A percentile compares a stretch with the other conserved stretches of the same genome.
These are phyloP conservation scores for Trametes punicea DNA, from an alignment of 768 basidiomycete species.

Conservation along the genomic window DNA sequence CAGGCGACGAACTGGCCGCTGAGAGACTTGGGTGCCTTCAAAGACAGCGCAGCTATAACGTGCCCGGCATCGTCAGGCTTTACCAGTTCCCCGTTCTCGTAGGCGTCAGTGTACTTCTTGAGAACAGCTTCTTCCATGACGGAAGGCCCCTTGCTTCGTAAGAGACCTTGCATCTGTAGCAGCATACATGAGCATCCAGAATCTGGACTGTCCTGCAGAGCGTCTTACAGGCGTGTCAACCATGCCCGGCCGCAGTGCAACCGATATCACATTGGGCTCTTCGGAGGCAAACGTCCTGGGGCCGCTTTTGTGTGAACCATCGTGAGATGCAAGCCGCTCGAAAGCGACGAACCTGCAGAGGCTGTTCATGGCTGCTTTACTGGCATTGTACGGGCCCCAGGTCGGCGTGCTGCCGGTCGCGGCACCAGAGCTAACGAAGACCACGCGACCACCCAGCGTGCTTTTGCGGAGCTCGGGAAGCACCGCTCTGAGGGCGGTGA, in stretches of 20 bases:
- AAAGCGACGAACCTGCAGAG: slow-evolving; percentile 56
- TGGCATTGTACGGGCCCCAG: slow-evolving; percentile 82
- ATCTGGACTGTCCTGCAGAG: not conserved
- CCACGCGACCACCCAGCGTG: slow-evolving; percentile 55
- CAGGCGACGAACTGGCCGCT: slow-evolving; percentile 81
- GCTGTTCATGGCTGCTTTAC: slow-evolving; percentile 89
- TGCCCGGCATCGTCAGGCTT: slow-evolving; percentile 71
- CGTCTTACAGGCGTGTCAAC: slow-evolving; percentile 72
- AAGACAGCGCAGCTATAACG: slow-evolving; percentile 72
- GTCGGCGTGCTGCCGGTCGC: slow-evolving; percentile 61
- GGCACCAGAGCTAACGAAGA: slow-evolving; percentile 86
- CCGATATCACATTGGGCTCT: slow-evolving; percentile 68
- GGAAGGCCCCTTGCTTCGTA: slow-evolving; percentile 50
- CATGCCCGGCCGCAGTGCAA: slow-evolving; percentile 84
- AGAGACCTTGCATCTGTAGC: slow-evolving; percentile 64
- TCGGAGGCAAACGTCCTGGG: slow-evolving; percentile 87
- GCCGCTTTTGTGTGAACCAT: too few relatives aligned
- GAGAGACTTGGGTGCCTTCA: slow-evolving; percentile 58
- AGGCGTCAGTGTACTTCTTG: slow-evolving; percentile 52
- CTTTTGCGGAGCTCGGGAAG: slow-evolving; percentile 69
- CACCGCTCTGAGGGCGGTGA: slow-evolving; percentile 62
- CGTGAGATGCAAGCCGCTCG: not conserved
- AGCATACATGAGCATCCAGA: not conserved
- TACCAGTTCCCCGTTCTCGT: slow-evolving; percentile 67
- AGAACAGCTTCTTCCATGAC: slow-evolving; percentile 57